These are phyloP conservation scores for Tetradesmus obliquus DNA, from an alignment of 139 green algal genomes.

Conservation along the genomic window DNA sequence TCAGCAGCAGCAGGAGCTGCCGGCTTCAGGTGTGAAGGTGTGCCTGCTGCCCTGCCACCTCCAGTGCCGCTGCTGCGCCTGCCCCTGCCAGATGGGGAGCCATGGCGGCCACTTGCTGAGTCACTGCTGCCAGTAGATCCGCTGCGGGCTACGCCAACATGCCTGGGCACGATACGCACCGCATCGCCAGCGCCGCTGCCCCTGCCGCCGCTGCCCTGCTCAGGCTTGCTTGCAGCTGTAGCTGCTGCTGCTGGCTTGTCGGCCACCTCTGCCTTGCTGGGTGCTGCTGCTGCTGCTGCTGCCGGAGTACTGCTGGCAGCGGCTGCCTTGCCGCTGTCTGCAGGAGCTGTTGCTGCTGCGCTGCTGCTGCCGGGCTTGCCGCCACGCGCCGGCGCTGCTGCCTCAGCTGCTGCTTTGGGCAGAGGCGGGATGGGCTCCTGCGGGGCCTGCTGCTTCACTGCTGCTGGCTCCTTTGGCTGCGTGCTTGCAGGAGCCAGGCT, in stretches of 20 bases:
- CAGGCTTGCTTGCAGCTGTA: not conserved
- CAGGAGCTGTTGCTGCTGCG: not conserved
- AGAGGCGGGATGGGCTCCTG: slow-evolving; percentile 25
- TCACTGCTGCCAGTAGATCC: not conserved
- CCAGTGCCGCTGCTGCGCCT: not conserved
- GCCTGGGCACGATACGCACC: not conserved
- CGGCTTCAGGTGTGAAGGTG: slow-evolving; percentile 21
- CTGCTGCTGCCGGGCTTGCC: not conserved
- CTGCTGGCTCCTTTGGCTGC: not conserved
- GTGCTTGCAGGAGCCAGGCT: not conserved
- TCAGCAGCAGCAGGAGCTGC: not conserved
- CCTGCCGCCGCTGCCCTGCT: not conserved
- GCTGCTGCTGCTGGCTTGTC: slow-evolving; percentile 1
- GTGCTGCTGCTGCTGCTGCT: not conserved
- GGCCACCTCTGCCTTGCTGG: not conserved
- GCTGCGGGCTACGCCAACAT: not conserved
- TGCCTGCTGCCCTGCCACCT: not conserved
- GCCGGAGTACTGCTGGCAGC: not conserved
- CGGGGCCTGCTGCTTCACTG: not conserved
- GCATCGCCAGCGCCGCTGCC: not conserved
- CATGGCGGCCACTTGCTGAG: not conserved
- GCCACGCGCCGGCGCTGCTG: not conserved
- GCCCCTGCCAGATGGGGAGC: not conserved
- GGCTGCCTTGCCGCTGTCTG: slow-evolving; percentile 1
- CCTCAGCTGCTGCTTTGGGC: not conserved